Evolutionary conservation across 768 basidiomycete species (phyloP).

Genomic region (Lactarius akahatsu): DNA sequence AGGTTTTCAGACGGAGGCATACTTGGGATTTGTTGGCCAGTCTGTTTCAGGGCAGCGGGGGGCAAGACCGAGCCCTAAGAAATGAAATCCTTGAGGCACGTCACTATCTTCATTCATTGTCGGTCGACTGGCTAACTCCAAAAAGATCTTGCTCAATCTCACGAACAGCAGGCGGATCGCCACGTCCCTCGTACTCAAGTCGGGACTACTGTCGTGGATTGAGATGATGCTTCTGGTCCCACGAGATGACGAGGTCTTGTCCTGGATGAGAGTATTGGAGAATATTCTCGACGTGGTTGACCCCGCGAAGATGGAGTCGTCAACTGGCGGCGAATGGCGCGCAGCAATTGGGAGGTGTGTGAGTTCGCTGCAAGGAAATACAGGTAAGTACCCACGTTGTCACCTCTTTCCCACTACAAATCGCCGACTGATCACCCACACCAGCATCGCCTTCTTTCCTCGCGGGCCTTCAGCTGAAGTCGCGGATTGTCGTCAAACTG

Average conservation of each 20-base stretch:
- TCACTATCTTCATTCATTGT: conserved; percentile 10
- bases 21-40: conserved; percentile 89
- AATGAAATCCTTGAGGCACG: conserved; percentile 66
- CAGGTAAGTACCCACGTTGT: conserved; percentile 32
- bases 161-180: conserved; percentile 69
- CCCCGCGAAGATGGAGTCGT: conserved; percentile 48
- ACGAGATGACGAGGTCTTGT: conserved; percentile 20
- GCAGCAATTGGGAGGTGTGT: conserved; percentile 55
- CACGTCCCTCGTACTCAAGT: conserved; percentile 68
- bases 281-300: conserved; percentile 44
- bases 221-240: conserved; percentile 57
- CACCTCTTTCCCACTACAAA: neutral
- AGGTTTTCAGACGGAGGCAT: conserved; percentile 72
- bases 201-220: conserved; percentile 77
- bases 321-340: conserved; percentile 62
- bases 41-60: conserved; percentile 69
- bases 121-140: conserved; percentile 4
- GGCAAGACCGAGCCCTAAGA: conserved; percentile 51
- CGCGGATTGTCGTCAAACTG: conserved; percentile 20
- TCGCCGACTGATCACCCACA: neutral
- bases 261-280: conserved; percentile 37
- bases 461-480: neutral
- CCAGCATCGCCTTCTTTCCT: neutral
- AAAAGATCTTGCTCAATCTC: conserved; percentile 70
- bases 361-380: conserved; percentile 38